Conservation (phyloP, 441 rosid species). For the Gossypium gossypioides region DNA sequence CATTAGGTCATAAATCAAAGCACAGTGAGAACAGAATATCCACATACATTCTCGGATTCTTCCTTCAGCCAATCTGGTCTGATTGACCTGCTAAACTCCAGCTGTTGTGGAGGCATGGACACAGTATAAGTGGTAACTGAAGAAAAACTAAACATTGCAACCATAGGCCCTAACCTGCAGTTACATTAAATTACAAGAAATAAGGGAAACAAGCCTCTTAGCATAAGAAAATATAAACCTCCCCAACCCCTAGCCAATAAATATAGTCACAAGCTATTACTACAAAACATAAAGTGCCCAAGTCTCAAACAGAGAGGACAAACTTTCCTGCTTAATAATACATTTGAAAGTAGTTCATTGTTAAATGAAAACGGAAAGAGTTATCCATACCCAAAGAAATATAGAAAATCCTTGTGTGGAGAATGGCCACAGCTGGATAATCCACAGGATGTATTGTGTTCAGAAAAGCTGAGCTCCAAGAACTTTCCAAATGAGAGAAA, state of each 20-base stretch:
- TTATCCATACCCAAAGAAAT: constrained; percentile 81
- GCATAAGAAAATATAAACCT: background rate
- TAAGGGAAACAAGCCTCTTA: constrained; percentile 3
- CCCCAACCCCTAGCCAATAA: background rate
- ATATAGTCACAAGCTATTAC: background rate
- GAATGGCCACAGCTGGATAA: constrained; percentile 76
- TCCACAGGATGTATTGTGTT: constrained; percentile 33
- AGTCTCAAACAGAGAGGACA: background rate
- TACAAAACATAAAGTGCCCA: background rate
- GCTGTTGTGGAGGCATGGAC: constrained; percentile 62
- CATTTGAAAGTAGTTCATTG: background rate
- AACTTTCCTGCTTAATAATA: background rate
- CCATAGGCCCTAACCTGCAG: constrained; percentile 77
- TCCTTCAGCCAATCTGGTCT: constrained; percentile 43
- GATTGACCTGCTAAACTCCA: constrained; percentile 50
- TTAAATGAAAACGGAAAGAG: background rate
- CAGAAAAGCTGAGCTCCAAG: constrained; percentile 80
- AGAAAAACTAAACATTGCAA: constrained; percentile 82
- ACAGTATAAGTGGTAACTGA: constrained; percentile 62
- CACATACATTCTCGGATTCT: constrained; percentile 52
- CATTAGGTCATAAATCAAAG: background rate
- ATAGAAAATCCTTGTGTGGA: constrained; percentile 56
- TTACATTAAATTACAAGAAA: background rate
- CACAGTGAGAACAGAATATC: constrained; percentile 17
- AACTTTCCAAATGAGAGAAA: constrained; percentile 87